These are phyloP conservation scores for Arthroderma uncinatum DNA, from an alignment of 2,329 filamentous ascomycete species.

Conservation along the genomic window DNA sequence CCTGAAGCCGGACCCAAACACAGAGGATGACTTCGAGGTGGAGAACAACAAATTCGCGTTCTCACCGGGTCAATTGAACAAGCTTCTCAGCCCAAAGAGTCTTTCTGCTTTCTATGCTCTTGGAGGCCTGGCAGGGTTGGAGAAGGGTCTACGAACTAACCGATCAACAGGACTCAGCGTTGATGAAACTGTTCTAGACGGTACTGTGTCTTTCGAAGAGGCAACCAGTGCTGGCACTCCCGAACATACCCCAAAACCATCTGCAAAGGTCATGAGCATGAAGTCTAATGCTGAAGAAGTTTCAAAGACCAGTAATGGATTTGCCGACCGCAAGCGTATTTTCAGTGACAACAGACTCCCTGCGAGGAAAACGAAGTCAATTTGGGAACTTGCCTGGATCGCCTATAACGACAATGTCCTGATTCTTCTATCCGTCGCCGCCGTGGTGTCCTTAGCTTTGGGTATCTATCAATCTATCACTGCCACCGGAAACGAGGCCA, in stretches of 20 bases:
- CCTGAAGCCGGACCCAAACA: slow-evolving; percentile 57
- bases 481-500: slow-evolving; percentile 38
- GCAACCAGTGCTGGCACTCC: slow-evolving; percentile 28
- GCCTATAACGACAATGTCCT: slow-evolving; percentile 74
- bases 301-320: slow-evolving; percentile 29
- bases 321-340: slow-evolving; percentile 55
- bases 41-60: slow-evolving; percentile 62
- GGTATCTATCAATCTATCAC: slow-evolving; percentile 63
- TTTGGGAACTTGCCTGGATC: slow-evolving; percentile 63
- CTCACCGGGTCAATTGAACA: slow-evolving; percentile 60
- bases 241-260: slow-evolving; percentile 15
- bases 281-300: slow-evolving; percentile 15
- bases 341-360: slow-evolving; percentile 60
- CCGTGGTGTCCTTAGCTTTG: slow-evolving; percentile 60
- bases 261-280: slow-evolving; percentile 11
- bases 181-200: slow-evolving; percentile 56
- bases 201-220: slow-evolving; percentile 57
- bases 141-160: slow-evolving; percentile 61
- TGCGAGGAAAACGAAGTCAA: slow-evolving; percentile 56
- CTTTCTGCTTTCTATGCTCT: slow-evolving; percentile 62
- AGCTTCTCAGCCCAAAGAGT: slow-evolving; percentile 70
- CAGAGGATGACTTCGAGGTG: slow-evolving; percentile 57
- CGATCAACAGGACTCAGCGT: slow-evolving; percentile 53
- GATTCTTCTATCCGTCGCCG: slow-evolving; percentile 59
- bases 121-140: slow-evolving; percentile 60